These are phyloP conservation scores for Amphirosellinia nigrospora DNA, from an alignment of 495 filamentous ascomycete species.

Conservation along the genomic window DNA sequence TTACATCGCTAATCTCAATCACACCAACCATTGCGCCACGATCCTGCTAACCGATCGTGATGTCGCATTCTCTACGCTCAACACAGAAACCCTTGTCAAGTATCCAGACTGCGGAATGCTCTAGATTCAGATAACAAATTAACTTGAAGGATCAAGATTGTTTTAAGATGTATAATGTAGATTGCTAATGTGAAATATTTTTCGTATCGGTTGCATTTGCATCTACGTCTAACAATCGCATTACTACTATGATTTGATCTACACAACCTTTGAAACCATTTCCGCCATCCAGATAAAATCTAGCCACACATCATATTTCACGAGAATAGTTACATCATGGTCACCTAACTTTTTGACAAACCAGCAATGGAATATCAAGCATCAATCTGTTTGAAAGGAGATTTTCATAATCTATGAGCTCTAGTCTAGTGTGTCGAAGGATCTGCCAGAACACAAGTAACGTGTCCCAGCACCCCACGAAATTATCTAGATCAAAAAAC, in stretches of 20 bases:
- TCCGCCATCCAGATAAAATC: too few species aligned
- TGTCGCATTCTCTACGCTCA: conserved; percentile 9
- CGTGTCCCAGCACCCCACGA: too few species aligned
- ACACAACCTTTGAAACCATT: too few species aligned
- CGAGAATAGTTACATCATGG: too few species aligned
- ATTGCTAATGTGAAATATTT: background rate
- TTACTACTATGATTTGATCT: background rate
- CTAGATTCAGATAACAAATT: background rate
- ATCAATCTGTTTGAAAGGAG: too few species aligned
- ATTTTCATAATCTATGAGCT: too few species aligned
- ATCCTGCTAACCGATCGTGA: conserved; percentile 26
- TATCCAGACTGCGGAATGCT: conserved; percentile 8
- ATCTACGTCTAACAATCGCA: background rate
- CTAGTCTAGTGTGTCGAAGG: too few species aligned
- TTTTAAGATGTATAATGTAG: background rate
- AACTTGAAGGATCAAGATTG: background rate
- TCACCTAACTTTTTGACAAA: too few species aligned
- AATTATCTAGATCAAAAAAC: background rate
- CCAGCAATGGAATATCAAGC: too few species aligned
- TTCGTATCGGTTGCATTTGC: background rate
- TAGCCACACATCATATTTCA: too few species aligned
- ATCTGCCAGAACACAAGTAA: too few species aligned
- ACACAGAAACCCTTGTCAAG: conserved; percentile 10
- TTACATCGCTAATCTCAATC: conserved; percentile 32
- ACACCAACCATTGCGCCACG: conserved; percentile 36